Base-by-base conservation (phyloP, 352 stramenopile species). In the Globisporangium solare region DNA sequence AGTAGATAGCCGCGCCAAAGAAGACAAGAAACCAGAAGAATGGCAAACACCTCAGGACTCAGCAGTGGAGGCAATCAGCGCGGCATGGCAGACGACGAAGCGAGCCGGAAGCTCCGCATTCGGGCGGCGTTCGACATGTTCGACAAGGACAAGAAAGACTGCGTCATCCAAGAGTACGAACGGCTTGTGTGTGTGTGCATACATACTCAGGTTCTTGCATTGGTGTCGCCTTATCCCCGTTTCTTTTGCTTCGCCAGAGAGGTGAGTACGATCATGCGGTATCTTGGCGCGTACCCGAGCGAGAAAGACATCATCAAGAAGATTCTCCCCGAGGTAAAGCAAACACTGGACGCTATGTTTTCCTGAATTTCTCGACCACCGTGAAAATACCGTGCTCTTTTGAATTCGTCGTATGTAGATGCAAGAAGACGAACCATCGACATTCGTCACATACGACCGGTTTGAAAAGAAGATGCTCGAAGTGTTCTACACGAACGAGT, bases 381-480 rank as follows among this genome's bases (percentile, higher is more conserved):
- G 7, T 35, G 27, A 48, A 12, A 10, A 15, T 52, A 41, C 6
- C 22, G 46, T 41, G 24, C 51, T 45, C 3, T 40, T 52, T 43
- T 24, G 48, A 6, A 63, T 41, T 54, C 32, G 1, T 1, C 7
- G 37, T n/a, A 21, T 32, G 31, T 52, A 92, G 77, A 92, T 92
- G 76, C 83, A 96, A 79, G 85, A 94, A 49, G 89, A 97, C 47
- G 87, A 97, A 57, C 84, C 86, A 18, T 92, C 88, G 24, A 92
- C 87, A 5, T 95, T 92, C 54, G 88, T 97, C 21, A 78, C 83
- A 40, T 96, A 94, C 59, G 76, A 92, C n/a, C 84, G 79, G 46
- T 97, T 97, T 51, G 88, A 97, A 70, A 92, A 92, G 58, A 96
- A 96, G 63, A 96, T 97, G 89, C 84, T 97, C 43, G 86, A 97